phyloP scores from a whole-genome alignment of 805 yeast species.

The Saccharomycopsis selenospora region DNA sequence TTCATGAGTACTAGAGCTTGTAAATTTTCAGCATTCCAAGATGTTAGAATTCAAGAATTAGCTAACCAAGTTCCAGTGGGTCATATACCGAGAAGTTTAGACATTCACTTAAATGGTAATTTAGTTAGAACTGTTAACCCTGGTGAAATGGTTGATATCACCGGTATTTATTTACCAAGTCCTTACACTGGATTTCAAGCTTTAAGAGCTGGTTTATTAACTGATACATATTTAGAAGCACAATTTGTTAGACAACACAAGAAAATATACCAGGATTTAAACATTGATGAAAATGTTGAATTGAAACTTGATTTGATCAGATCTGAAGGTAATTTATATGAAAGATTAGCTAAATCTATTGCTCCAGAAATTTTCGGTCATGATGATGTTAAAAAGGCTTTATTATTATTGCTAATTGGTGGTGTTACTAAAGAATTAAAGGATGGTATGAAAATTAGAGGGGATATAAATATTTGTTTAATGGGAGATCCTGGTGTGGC shows the following conservation, averaged over 20 bases:
- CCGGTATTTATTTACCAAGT: conserved; percentile 88
- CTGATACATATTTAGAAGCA: conserved; percentile 89
- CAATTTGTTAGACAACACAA: conserved; percentile 84
- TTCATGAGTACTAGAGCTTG: conserved; percentile 94
- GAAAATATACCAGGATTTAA: conserved; percentile 67
- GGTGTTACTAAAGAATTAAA: conserved; percentile 94
- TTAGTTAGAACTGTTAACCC: conserved; percentile 82
- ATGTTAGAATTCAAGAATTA: conserved; percentile 87
- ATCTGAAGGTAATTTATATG: conserved; percentile 64
- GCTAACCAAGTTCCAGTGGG: conserved; percentile 97
- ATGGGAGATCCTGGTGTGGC: conserved; percentile 99
- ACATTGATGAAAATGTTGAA: conserved; percentile 49
- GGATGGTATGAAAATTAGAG: conserved; percentile 96
- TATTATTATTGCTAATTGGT: conserved; percentile 77
- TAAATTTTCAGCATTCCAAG: conserved; percentile 91
- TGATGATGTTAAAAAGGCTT: conserved; percentile 84
- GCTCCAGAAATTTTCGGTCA: conserved; percentile 98
- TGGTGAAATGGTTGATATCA: conserved; percentile 89
- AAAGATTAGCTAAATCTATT: conserved; percentile 74
- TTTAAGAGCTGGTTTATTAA: conserved; percentile 81
- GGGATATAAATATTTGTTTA: conserved; percentile 89
- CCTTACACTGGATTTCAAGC: conserved; percentile 97
- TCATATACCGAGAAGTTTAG: conserved; percentile 85
- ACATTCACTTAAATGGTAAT: conserved; percentile 86
- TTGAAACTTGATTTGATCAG: conserved; percentile 49